Conservation (phyloP, 129 eudicot species). For the Rutidosis leptorrhynchoides region DNA sequence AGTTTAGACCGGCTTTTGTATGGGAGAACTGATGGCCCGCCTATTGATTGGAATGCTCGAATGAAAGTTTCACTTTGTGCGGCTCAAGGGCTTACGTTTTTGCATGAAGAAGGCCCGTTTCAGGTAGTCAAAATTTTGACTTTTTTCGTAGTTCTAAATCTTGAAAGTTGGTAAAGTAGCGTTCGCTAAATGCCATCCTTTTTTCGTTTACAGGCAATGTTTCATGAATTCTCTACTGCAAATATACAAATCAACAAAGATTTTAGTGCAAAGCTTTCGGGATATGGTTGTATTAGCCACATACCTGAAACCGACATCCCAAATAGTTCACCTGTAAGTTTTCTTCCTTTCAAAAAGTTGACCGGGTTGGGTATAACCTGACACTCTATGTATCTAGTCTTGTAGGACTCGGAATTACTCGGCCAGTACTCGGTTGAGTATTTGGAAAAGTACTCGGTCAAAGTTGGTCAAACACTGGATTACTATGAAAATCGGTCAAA, state of each 20-base stretch:
- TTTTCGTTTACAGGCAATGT: conserved; percentile 74
- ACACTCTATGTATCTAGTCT: too few relatives aligned
- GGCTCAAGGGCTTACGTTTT: conserved; percentile 91
- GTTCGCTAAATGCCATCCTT: conserved; percentile 3
- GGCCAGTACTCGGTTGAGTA: too few relatives aligned
- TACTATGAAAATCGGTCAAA: too few relatives aligned
- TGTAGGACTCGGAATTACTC: too few relatives aligned
- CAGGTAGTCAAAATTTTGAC: conserved; percentile 50
- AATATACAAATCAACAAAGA: conserved; percentile 97
- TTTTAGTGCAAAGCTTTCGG: conserved; percentile 94
- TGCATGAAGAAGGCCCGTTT: conserved; percentile 98
- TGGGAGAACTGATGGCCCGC: conserved; percentile 92
- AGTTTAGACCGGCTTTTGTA: conserved; percentile 81
- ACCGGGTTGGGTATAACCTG: too few relatives aligned
- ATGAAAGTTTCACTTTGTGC: conserved; percentile 96
- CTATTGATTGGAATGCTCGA: conserved; percentile 89
- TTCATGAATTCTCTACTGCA: conserved; percentile 84
- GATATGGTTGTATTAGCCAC: conserved; percentile 88
- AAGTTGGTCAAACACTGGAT: too few relatives aligned
- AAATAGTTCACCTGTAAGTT: conserved; percentile 47
- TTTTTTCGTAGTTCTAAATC: background rate
- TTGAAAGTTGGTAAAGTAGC: conserved; percentile 2
- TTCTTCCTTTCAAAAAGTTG: too few relatives aligned
- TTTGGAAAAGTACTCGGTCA: too few relatives aligned
- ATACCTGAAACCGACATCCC: conserved; percentile 65